phyloP scores from a whole-genome alignment of 2,329 filamentous ascomycete genomes.

The Endocalyx cinctus region DNA sequence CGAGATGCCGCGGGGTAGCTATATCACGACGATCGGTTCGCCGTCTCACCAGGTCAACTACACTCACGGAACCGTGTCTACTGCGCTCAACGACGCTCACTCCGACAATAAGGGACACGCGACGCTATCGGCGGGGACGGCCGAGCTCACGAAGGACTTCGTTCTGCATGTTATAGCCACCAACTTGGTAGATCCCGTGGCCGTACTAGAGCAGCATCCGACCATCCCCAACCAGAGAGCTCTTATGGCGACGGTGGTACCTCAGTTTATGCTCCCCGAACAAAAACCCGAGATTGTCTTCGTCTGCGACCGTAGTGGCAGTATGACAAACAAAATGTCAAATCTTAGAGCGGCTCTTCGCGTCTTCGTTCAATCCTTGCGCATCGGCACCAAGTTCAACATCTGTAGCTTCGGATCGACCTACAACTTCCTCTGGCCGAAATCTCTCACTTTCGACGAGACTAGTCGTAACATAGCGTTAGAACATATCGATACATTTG shows the following conservation, averaged over 20 bases:
- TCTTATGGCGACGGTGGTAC: slow-evolving; percentile 67
- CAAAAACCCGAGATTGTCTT: slow-evolving; percentile 62
- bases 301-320: slow-evolving; percentile 67
- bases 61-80: not conserved
- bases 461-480: slow-evolving; percentile 39
- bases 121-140: slow-evolving; percentile 34
- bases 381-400: slow-evolving; percentile 62
- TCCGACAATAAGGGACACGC: not conserved
- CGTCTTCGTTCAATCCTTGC: slow-evolving; percentile 63
- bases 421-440: slow-evolving; percentile 41
- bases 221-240: slow-evolving; percentile 57
- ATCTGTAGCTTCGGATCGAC: slow-evolving; percentile 61
- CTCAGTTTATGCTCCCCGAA: slow-evolving; percentile 59
- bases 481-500: slow-evolving; percentile 36
- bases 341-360: slow-evolving; percentile 52
- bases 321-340: slow-evolving; percentile 52
- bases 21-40: not conserved
- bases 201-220: slow-evolving; percentile 63
- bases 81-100: not conserved
- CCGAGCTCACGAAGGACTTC: slow-evolving; percentile 60
- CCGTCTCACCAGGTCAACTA: not conserved
- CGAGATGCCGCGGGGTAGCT: not conserved
- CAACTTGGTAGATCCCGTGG: slow-evolving; percentile 55
- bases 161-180: slow-evolving; percentile 60
- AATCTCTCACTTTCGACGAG: slow-evolving; percentile 42